phyloP scores from a whole-genome alignment of 2,329 filamentous ascomycete genomes.

The Cytospora piceicola region DNA sequence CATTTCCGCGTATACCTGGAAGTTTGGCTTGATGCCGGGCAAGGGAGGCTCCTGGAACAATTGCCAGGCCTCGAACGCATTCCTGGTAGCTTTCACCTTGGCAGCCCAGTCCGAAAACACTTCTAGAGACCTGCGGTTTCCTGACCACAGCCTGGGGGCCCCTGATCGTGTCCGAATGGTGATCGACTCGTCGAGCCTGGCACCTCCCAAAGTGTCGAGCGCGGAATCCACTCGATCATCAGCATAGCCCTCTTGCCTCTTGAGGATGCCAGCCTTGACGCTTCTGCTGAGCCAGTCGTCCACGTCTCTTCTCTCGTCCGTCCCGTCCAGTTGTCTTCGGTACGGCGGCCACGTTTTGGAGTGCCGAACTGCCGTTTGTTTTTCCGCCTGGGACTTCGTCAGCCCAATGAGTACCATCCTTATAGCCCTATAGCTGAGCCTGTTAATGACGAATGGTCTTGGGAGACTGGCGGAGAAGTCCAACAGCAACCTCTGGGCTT shows the following conservation, averaged over 20 bases:
- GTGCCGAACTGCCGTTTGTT: conserved; percentile 52
- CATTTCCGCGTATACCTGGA: conserved; percentile 61
- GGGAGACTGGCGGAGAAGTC: conserved; percentile 53
- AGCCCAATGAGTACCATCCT: conserved; percentile 56
- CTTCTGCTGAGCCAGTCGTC: conserved; percentile 59
- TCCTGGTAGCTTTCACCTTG: conserved; percentile 61
- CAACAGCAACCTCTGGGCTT: conserved; percentile 59
- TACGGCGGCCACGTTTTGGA: conserved; percentile 64
- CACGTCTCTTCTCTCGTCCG: conserved; percentile 57
- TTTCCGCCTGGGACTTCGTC: conserved; percentile 57
- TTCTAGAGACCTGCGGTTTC: conserved; percentile 38
- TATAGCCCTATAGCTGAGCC: conserved; percentile 58
- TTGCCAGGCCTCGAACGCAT: conserved; percentile 64
- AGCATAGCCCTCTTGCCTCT: conserved; percentile 60
- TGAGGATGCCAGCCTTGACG: conserved; percentile 56
- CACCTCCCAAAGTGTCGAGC: conserved; percentile 58
- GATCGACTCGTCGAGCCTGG: conserved; percentile 53
- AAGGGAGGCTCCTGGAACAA: conserved; percentile 47
- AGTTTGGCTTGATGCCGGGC: conserved; percentile 42
- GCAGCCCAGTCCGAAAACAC: conserved; percentile 55
- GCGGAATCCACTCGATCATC: conserved; percentile 51
- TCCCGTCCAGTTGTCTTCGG: conserved; percentile 59
- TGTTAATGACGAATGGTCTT: conserved; percentile 55
- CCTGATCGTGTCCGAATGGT: conserved; percentile 59
- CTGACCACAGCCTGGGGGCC: conserved; percentile 40